These are phyloP conservation scores for Clitoria ternatea DNA, from an alignment of 306 rosid genomes.

Conservation along the genomic window DNA sequence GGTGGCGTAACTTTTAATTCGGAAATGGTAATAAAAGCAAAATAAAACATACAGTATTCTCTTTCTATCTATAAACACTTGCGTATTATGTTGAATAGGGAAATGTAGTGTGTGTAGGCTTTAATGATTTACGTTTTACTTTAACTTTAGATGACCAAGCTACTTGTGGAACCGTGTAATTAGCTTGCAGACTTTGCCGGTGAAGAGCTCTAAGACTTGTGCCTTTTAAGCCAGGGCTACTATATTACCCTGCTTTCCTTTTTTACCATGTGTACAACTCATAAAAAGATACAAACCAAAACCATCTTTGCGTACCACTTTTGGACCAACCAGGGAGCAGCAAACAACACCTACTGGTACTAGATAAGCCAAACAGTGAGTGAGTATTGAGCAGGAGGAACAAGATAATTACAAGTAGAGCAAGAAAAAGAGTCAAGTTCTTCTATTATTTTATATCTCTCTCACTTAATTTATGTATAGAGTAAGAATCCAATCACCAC, in stretches of 20 bases:
- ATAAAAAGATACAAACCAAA: slow-evolving; percentile 2
- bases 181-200: slow-evolving; percentile 42
- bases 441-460: no score
- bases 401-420: no score
- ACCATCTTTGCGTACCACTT: slow-evolving; percentile 24
- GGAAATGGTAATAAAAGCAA: no score
- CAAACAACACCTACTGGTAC: slow-evolving; percentile 33
- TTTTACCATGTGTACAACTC: slow-evolving; percentile 15
- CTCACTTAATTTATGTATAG: no score
- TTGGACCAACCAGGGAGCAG: slow-evolving; percentile 48
- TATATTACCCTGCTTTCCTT: slow-evolving; percentile 14
- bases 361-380: not conserved
- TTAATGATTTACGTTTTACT: slow-evolving; percentile 46
- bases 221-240: slow-evolving; percentile 29
- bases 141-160: slow-evolving; percentile 47
- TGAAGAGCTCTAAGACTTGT: slow-evolving; percentile 25
- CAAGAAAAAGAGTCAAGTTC: no score
- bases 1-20: no score
- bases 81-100: slow-evolving; percentile 35
- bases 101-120: slow-evolving; percentile 32
- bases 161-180: slow-evolving; percentile 49
- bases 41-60: no score
- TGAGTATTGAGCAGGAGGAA: not conserved
- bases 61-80: not conserved
- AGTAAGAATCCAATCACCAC: no score